These are phyloP conservation scores for Botrytis aclada DNA, from an alignment of 2,329 filamentous ascomycete species.

Conservation along the genomic window DNA sequence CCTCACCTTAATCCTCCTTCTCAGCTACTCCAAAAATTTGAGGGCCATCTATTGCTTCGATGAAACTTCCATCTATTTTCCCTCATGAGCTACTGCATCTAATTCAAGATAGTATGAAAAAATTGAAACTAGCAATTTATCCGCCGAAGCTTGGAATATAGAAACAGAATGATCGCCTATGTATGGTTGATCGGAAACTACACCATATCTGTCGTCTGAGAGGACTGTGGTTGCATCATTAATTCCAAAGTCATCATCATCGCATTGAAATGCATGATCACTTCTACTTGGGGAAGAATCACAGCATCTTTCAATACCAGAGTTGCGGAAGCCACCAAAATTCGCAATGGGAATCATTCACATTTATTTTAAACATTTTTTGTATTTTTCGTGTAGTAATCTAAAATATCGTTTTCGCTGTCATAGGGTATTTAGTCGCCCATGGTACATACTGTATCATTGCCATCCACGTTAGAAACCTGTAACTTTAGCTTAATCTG, in stretches of 20 bases:
- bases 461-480: background rate
- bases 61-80: background rate
- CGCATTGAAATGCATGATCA: rapidly evolving
- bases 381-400: background rate
- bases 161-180: background rate
- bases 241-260: no score
- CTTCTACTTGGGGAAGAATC: no score
- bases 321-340: background rate
- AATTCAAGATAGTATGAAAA: background rate
- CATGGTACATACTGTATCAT: background rate
- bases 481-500: background rate
- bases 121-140: no score
- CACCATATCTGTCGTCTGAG: no score
- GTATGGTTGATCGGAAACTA: background rate
- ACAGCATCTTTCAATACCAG: background rate
- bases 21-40: background rate
- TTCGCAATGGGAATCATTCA: background rate
- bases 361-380: background rate
- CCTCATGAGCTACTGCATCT: rapidly evolving
- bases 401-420: background rate
- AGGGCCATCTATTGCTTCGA: background rate
- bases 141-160: no score
- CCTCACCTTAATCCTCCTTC: background rate
- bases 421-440: background rate
- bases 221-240: no score